phyloP scores from a whole-genome alignment of 352 stramenopile genomes.

The Peronospora belbahrii region DNA sequence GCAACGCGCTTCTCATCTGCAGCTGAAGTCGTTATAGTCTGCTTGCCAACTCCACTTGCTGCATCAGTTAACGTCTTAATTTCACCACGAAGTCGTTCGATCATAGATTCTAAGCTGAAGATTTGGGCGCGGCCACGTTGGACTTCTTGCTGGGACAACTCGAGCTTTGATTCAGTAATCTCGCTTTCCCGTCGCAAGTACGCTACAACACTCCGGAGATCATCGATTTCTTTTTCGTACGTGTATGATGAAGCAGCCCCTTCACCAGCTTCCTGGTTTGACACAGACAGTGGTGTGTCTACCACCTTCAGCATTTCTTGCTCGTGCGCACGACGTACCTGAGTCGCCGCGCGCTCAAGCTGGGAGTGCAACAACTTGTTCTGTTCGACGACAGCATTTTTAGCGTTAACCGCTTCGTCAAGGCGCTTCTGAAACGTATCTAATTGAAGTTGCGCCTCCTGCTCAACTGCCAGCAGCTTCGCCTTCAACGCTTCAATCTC shows the following conservation, averaged over 20 bases:
- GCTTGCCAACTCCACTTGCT: conserved; percentile 6
- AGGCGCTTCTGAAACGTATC: conserved; percentile 43
- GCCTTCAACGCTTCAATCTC: conserved; percentile 36
- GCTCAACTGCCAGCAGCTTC: conserved; percentile 31
- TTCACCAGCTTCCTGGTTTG: conserved; percentile 23
- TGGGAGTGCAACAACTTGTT: conserved; percentile 72
- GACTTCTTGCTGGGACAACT: conserved; percentile 60
- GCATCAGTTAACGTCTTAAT: conserved; percentile 38
- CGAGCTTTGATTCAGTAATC: conserved; percentile 59
- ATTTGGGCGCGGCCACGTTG: conserved; percentile 49
- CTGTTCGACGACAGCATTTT: conserved; percentile 47
- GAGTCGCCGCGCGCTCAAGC: conserved; percentile 44
- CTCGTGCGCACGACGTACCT: conserved; percentile 57
- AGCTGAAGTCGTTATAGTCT: conserved; percentile 3
- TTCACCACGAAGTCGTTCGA: conserved; percentile 50
- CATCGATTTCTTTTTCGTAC: conserved; percentile 59
- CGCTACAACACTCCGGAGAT: conserved; percentile 61
- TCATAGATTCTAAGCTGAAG: conserved; percentile 47
- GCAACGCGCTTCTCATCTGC: conserved; percentile 47
- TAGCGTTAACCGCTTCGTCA: conserved; percentile 39
- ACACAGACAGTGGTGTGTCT: conserved; percentile 2
- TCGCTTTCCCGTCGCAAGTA: conserved; percentile 65
- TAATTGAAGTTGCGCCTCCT: conserved; percentile 27
- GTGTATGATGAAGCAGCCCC: conserved; percentile 5
- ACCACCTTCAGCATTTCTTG: conserved; percentile 35